phyloP scores from a whole-genome alignment of 345 rosid species.

The Psidium guajava region DNA sequence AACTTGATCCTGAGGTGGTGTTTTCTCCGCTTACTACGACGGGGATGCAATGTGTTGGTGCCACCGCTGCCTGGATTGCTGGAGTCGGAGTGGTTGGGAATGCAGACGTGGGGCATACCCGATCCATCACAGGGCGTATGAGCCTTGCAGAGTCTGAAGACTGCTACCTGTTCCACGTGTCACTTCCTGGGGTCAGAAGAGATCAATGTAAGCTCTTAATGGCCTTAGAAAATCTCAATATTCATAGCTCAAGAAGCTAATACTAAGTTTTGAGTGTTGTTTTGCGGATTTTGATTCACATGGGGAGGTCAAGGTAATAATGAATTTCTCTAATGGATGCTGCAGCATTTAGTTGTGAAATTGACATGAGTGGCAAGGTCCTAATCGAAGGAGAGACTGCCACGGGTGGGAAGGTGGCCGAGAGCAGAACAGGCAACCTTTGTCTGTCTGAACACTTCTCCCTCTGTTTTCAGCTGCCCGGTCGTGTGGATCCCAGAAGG shows the following conservation, averaged over 20 bases:
- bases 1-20: not conserved
- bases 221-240: not conserved
- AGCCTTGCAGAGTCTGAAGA: not conserved
- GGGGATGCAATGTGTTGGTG: not conserved
- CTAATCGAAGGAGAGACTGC: not conserved
- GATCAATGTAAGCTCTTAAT: not conserved
- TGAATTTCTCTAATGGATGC: not conserved
- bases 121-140: not conserved
- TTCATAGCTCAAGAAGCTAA: not conserved
- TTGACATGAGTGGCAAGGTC: not conserved
- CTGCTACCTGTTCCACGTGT: not conserved
- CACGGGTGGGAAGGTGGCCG: not conserved
- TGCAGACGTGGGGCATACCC: not conserved
- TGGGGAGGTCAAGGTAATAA: not conserved
- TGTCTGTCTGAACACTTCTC: not conserved
- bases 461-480: not conserved
- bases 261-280: not conserved
- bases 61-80: fast-evolving
- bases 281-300: not conserved
- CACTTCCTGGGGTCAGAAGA: not conserved
- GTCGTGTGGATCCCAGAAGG: not conserved
- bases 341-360: not conserved
- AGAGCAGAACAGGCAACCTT: not conserved
- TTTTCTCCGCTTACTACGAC: not conserved
- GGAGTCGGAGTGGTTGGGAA: not conserved